Base-by-base conservation (phyloP, 1,284 basidiomycete genomes). In the Heterobasidion occidentale region DNA sequence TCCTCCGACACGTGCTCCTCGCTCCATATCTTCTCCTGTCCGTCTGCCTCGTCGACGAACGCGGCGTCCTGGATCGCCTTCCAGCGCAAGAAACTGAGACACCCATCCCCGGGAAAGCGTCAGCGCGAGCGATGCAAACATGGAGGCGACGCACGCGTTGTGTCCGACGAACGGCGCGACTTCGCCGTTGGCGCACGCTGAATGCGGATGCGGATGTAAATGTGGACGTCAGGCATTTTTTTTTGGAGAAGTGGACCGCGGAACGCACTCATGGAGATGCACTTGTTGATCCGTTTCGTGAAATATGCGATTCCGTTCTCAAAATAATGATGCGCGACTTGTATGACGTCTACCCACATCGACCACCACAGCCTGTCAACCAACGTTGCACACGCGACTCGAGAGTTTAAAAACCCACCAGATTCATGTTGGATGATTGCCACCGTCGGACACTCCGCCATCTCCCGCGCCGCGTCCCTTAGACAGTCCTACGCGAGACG, bases 1-100 rank as follows among this genome's bases (percentile, higher is more conserved):
- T 83, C 80, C 63, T 83, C 80, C n/a, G 79, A 81, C 35, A 84
- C 81, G 67, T 80, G 78, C 36, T 69, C 66, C 65, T 81, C 79
- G 52, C 73, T 77, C 81, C 81, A 84, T 62, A 79, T 74, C 70
- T 79, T 79, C 63, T 73, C 71, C 53, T 69, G 59, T 12, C 73
- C 73, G 60, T 80, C 78, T 36, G 70, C 49, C 12, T 7, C 68
- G 62, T 80, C 79, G 55, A 75, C 59, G 61, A 74, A 76, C 7
- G 76, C 66, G 7, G 74, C 75, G 54, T 81, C 79, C 63, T 83
- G 80, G 7, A 83, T 58, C 8, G 81, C 80, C 9, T 70, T 69
- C 80, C 80, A 83, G 45, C 79, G 77, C 38, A 83, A 65, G 72
- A 81, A 81, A 12, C 61, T n/a, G n/a, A n/a, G n/a, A n/a, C n/a